Percentiles rank a stretch among this genome's conserved stretches.
phyloP scores from a whole-genome alignment of 768 basidiomycete genomes.

The Rhizopogon rudus region DNA sequence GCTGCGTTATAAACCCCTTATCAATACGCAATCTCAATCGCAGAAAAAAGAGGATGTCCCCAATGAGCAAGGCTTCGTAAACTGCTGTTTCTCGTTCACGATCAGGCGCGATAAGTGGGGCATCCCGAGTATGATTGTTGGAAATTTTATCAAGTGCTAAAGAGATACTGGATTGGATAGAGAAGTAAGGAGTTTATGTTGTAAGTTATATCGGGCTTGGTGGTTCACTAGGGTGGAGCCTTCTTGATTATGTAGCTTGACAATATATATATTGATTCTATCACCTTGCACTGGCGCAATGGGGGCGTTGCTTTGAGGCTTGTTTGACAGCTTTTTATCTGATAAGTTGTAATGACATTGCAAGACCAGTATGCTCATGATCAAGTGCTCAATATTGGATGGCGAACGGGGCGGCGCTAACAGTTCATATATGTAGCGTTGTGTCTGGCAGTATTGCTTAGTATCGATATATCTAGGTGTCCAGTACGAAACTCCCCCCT shows the following conservation, averaged over 20 bases:
- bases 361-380: too few species aligned
- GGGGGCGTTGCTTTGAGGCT: conserved; percentile 54
- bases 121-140: conserved; percentile 87
- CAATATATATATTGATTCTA: too few species aligned
- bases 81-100: conserved; percentile 89
- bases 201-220: not conserved
- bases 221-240: not conserved
- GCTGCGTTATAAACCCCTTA: conserved; percentile 68
- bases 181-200: not conserved
- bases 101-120: conserved; percentile 82
- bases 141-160: conserved; percentile 78
- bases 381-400: too few species aligned
- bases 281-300: conserved; percentile 45
- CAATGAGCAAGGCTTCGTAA: conserved; percentile 72
- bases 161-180: not conserved
- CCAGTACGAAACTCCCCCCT: too few species aligned
- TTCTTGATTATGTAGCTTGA: too few species aligned
- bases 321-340: conserved; percentile 86
- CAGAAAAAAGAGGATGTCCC: conserved; percentile 27
- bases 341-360: too few species aligned
- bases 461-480: too few species aligned
- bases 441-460: too few species aligned
- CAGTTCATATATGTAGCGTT: too few species aligned
- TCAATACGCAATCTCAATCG: conserved; percentile 35
- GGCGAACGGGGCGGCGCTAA: too few species aligned